Conservation (phyloP, 129 eudicot species). For the Flaveria robusta region DNA sequence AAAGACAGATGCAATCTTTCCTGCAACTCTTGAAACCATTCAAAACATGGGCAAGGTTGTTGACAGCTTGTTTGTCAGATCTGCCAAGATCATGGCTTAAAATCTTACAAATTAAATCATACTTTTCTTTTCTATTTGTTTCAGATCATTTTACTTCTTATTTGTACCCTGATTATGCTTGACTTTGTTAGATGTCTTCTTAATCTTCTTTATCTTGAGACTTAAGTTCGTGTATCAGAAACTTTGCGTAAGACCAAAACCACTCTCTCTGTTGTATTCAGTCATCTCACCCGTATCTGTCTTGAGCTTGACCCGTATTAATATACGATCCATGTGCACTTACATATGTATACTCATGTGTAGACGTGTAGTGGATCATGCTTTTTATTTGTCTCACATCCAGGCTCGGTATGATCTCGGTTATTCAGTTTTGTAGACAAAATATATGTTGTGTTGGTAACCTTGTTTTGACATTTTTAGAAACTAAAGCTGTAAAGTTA, state of each 20-base stretch:
- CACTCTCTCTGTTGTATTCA: not conserved
- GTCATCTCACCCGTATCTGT: not conserved
- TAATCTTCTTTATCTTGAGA: constrained; percentile 5
- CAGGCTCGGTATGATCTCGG: not conserved
- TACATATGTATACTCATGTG: not conserved
- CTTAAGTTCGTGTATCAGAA: constrained; percentile 7
- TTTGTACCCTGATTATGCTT: not conserved
- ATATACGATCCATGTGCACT: not conserved
- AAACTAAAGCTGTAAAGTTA: not conserved
- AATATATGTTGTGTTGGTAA: not conserved
- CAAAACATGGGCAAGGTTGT: constrained; percentile 71
- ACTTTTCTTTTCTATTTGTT: constrained; percentile 17
- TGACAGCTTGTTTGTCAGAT: constrained; percentile 64
- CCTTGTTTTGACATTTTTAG: not conserved
- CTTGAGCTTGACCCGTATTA: not conserved
- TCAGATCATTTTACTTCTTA: not conserved
- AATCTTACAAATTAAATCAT: not conserved
- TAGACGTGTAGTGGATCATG: not conserved
- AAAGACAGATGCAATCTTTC: constrained; percentile 67
- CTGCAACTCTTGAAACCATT: constrained; percentile 72
- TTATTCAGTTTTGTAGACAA: too few species aligned
- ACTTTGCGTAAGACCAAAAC: constrained; percentile 5
- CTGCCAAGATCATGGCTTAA: constrained; percentile 70
- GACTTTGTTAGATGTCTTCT: constrained; percentile 22
- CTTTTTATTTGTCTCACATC: not conserved